Percentiles rank a stretch among this genome's conserved stretches.
Evolutionary conservation across 2,329 filamentous ascomycete genomes (phyloP).

Genomic region (Botryotinia convoluta): DNA sequence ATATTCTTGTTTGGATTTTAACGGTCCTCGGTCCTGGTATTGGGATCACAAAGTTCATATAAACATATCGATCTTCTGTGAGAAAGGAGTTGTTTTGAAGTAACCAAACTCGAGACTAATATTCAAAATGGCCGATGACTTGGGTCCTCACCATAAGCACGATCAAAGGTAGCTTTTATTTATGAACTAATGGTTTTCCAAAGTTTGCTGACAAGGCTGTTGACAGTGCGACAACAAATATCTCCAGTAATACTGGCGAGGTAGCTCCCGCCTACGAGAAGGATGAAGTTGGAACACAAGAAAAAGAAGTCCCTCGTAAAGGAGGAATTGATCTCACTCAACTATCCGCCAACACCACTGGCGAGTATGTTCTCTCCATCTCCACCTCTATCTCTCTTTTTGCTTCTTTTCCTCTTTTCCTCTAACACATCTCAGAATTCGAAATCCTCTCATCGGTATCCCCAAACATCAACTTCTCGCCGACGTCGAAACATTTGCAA

Average conservation of each 20-base stretch:
- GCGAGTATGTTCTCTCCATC: constrained; percentile 5
- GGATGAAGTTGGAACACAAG: background rate
- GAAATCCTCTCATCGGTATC: constrained; percentile 56
- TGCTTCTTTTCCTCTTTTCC: background rate
- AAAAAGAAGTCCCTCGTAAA: background rate
- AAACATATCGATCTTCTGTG: background rate
- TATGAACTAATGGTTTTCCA: background rate
- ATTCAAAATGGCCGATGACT: constrained; percentile 14
- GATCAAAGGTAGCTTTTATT: background rate
- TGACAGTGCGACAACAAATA: constrained; percentile 4
- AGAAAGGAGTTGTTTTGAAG: background rate
- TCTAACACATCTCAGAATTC: constrained; percentile 42
- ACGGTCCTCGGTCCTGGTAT: background rate
- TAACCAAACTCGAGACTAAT: background rate
- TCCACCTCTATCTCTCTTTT: background rate
- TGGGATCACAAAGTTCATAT: background rate
- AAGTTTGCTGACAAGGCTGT: background rate
- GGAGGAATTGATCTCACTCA: constrained; percentile 5
- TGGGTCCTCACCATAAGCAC: background rate
- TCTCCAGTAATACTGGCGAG: background rate
- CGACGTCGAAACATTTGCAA: constrained; percentile 60
- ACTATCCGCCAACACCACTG: constrained; percentile 11
- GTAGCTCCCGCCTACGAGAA: constrained; percentile 1
- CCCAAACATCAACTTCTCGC: constrained; percentile 49
- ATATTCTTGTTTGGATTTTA: background rate